Evolutionary conservation across 169 alveolate species (phyloP).

Genomic region (Cryptosporidium baileyi): DNA sequence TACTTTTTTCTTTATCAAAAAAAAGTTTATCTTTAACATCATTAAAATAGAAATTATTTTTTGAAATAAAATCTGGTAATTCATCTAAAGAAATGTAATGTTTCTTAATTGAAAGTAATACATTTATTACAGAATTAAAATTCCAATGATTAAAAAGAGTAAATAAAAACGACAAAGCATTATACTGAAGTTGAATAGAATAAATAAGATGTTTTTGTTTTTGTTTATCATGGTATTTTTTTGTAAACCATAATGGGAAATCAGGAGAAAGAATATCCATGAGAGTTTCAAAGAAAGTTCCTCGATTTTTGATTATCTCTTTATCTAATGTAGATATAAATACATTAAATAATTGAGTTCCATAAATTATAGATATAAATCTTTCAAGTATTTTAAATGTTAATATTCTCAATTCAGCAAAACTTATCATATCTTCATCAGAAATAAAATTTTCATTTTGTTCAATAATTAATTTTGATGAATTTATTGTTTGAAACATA

Average conservation of each 20-base stretch:
- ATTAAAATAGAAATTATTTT: constrained; percentile 24
- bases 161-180: neutral
- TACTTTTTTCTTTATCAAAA: constrained; percentile 10
- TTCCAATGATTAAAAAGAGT: constrained; percentile 3
- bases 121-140: neutral
- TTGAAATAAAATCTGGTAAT: constrained; percentile 41
- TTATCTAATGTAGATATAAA: neutral
- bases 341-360: neutral
- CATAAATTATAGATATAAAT: neutral
- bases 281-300: constrained; percentile 30
- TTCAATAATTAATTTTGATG: constrained; percentile 6
- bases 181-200: constrained; percentile 12
- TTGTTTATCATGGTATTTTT: neutral
- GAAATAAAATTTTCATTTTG: neutral
- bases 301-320: neutral
- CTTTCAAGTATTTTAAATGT: constrained; percentile 38
- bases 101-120: neutral
- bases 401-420: neutral
- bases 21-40: constrained; percentile 18
- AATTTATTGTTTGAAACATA: neutral
- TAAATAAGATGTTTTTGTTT: neutral
- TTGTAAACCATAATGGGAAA: constrained; percentile 30
- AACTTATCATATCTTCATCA: no score
- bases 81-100: constrained; percentile 18
- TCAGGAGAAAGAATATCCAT: constrained; percentile 70